These are phyloP conservation scores for Claviceps fusiformis DNA, from an alignment of 2,329 filamentous ascomycete species.

Conservation along the genomic window DNA sequence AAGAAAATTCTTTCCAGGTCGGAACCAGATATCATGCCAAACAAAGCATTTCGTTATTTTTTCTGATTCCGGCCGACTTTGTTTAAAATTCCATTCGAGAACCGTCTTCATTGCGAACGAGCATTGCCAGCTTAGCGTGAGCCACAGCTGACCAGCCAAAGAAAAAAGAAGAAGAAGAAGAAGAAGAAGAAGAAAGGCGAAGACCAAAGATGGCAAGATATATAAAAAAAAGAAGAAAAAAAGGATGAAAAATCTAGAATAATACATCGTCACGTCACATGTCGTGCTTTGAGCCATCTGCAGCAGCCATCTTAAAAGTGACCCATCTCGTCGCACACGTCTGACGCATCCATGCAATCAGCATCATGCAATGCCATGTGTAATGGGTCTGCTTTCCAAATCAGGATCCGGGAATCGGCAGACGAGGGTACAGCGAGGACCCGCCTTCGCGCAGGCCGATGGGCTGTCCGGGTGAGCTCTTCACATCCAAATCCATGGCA, in stretches of 20 bases:
- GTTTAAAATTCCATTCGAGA: neutral
- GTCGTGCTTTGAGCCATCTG: neutral
- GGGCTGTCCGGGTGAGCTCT: slow-evolving; percentile 15
- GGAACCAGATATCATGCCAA: neutral
- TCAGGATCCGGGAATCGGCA: slow-evolving; percentile 19
- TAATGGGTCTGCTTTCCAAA: neutral
- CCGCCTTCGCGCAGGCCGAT: slow-evolving; percentile 16
- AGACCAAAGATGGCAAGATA: too few relatives aligned
- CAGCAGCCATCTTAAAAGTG: neutral
- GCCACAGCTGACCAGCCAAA: neutral
- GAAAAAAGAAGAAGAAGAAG: neutral
- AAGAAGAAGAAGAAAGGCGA: neutral
- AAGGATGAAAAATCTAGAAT: neutral
- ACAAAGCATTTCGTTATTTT: neutral
- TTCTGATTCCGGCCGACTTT: neutral
- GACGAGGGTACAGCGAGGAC: slow-evolving; percentile 26
- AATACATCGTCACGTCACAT: neutral
- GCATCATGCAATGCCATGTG: neutral
- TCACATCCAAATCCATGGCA: slow-evolving; percentile 24
- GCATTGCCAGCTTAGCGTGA: neutral
- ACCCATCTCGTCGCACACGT: neutral
- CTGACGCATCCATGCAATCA: neutral
- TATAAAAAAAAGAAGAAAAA: neutral
- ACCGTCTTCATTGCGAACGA: neutral
- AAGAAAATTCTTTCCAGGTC: neutral